Evolutionary conservation across 495 filamentous ascomycete species (phyloP), one percentile per base, ranked within the genome.

Genomic region (Penicillium desertorum): DNA sequence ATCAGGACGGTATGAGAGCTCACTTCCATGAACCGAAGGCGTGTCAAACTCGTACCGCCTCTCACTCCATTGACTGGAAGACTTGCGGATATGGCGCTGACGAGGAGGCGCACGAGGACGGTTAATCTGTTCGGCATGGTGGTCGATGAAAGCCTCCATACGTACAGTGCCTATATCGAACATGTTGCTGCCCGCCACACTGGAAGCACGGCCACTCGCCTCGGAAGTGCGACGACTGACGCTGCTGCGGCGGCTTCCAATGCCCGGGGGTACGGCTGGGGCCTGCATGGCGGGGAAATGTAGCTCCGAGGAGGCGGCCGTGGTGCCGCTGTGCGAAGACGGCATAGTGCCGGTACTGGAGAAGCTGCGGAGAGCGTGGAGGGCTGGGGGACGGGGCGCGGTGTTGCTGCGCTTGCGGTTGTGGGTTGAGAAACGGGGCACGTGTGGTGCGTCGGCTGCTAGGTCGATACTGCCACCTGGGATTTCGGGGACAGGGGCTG

Each of bases 81-180:
- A 51, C 57, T 77, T 77, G 37, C 70, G 57, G 1, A 44, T 51
- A 54, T 76, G 73, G 45, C 70, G 63, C 16, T 58, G 23, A 22
- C 65, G 65, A 10, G 51, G 44, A 4, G 52, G 23, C 8, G 58
- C 54, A 19, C 67, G 66, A 25, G 67, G 60, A 27, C 71, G 71
- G 56, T 68, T 72, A 22, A 69, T 65, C 4, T 75, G 59, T n/a
- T 67, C 64, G 0, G 64, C 70, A 5, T 74, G 69, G 36, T 68
- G 71, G 54, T 77, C 75, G 30, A 79, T 78, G 48, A 98, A 98
- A 0, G 94, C 94, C 71, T 98, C 94, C 94, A 98, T 98, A 29
- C 94, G 85, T 41, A 98, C 85, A 10, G 91, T 96, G 16, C 94
- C 94, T 29, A 96, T 88, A 54, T 83, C 81, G 55, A 81, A 82